Conservation (phyloP, 179 eudicot genomes). For the Camellia oleifera region DNA sequence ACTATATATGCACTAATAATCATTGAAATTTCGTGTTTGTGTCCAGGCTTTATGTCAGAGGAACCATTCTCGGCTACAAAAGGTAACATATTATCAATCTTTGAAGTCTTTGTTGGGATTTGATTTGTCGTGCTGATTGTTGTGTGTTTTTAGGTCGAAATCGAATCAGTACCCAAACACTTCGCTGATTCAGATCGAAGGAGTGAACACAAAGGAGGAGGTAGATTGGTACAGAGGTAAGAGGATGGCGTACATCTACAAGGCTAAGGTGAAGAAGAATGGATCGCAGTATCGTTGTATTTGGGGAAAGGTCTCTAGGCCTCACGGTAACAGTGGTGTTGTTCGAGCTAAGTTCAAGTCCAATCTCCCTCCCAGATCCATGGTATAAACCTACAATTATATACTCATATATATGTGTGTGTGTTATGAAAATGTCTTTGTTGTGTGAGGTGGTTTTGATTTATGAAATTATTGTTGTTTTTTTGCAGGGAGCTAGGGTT, state of each 20-base stretch:
- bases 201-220: slow-evolving; percentile 85
- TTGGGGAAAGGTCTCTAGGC: slow-evolving; percentile 78
- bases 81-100: slow-evolving; percentile 24
- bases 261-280: slow-evolving; percentile 65
- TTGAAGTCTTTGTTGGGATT: background rate
- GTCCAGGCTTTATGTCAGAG: slow-evolving; percentile 44
- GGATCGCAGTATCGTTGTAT: slow-evolving; percentile 74
- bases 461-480: background rate
- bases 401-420: no score
- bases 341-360: slow-evolving; percentile 83
- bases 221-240: slow-evolving; percentile 87
- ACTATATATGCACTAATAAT: background rate
- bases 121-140: background rate
- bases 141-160: slow-evolving; percentile 34
- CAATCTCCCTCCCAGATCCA: slow-evolving; percentile 86
- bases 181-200: slow-evolving; percentile 74
- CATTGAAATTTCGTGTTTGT: background rate
- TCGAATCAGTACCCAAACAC: slow-evolving; percentile 70
- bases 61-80: slow-evolving; percentile 55
- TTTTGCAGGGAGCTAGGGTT: slow-evolving; percentile 52
- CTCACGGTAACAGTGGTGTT: slow-evolving; percentile 87
- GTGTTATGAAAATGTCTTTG: background rate
- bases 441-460: background rate
- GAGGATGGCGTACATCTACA: slow-evolving; percentile 80
- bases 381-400: slow-evolving; percentile 31